Evolutionary conservation across 192 early-diverging fungal species (phyloP), one percentile per base, ranked within the genome.

Genomic region (Backusella circina): DNA sequence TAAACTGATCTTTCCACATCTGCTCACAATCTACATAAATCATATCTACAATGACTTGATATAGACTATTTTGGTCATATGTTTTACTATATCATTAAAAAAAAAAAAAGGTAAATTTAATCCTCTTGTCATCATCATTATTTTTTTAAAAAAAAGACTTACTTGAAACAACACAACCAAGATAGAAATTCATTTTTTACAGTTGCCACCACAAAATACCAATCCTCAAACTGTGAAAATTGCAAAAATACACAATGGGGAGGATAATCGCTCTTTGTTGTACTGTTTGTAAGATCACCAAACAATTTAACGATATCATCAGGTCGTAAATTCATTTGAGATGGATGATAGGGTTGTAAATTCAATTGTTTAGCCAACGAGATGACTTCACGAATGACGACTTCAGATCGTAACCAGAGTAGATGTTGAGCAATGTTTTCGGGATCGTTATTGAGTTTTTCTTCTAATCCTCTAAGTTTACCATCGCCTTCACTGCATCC

Each of bases 401-500:
- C 73, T 54, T 83, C 75, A 9, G 81, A 82, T 50, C 81, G 73
- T 5, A 82, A 51, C 77, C 78, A 79, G 32, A 77, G 28, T 18
- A 83, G 37, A 72, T 83, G 82, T 15, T 67, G 28, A 13, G 72
- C 78, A 5, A 79, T 67, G 35, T 76, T 79, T 13, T 54, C 69
- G 12, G 82, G 82, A 30, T 80, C 82, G 5, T 28, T 74, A 18
- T 83, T 79, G 36, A 83, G 47, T 39, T 72, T 64, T 35, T 78
- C 77, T 39, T 82, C 81, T 5, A 82, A 47, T 26, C 65, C 37
- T 36, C 67, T 71, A 41, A 82, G 32, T 76, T 80, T 82, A 87
- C 86, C 77, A 80, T 87, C 86, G 21, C 80, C 79, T 61, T 84
- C 84, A 39, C 85, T 83, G 16, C 77, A 77, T 31, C 81, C 77